These are phyloP conservation scores for Pyricularia grisea DNA, from an alignment of 2,329 filamentous ascomycete species.

Conservation along the genomic window DNA sequence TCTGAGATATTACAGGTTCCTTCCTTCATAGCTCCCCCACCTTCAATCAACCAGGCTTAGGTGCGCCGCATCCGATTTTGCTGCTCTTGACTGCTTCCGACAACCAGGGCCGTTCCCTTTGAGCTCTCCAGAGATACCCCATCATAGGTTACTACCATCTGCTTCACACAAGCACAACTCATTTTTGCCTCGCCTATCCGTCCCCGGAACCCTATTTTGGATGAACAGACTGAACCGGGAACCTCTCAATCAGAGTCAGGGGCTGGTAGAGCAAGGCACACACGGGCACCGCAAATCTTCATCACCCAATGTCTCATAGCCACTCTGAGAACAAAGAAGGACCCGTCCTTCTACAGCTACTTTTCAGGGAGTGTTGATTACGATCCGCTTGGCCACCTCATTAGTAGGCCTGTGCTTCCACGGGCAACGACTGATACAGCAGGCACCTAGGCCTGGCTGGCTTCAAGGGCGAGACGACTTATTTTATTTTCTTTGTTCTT, in stretches of 20 bases:
- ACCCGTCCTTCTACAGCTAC: neutral
- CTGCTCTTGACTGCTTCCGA: neutral
- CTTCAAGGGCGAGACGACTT: neutral
- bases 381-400: neutral
- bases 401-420: neutral
- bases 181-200: neutral
- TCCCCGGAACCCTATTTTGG: neutral
- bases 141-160: neutral
- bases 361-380: neutral
- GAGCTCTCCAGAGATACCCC: neutral
- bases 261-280: neutral
- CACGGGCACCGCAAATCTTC: neutral
- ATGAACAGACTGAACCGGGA: neutral
- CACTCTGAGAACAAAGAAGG: neutral
- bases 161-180: neutral
- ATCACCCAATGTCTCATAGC: conserved; percentile 1
- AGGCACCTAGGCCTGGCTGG: neutral
- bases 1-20: neutral
- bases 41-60: neutral
- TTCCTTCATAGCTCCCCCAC: neutral
- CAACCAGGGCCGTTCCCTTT: neutral
- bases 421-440: neutral
- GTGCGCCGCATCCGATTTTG: neutral
- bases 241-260: neutral
- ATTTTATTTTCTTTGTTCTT: neutral